Evolutionary conservation across 768 basidiomycete species (phyloP), one percentile per base, ranked within the genome.

Genomic region (Calocybe indica): DNA sequence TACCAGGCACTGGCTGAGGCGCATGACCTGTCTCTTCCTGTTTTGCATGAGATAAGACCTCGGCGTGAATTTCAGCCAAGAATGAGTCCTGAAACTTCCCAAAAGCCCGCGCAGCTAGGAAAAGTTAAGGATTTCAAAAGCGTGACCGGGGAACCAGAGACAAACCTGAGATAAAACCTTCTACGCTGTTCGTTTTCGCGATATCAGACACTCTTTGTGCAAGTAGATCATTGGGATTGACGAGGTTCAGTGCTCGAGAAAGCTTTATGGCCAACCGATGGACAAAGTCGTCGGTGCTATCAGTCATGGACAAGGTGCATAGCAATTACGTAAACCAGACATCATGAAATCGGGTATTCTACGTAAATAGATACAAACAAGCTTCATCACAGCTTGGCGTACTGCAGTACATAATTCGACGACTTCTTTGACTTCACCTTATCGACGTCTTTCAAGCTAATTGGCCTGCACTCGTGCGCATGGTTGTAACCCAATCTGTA

Each of bases 21-120:
- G 65, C 69, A 50, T 73, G 53, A 36, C 78, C 79, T 33, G 78
- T 67, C 35, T 72, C 69, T 65, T 83, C 73, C 74, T 85, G 80
- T 68, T 81, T 75, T 48, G 70, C 72, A 70, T 88, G 86, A 52
- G 79, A 78, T 60, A 82, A 68, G 52, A 92, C 87, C 62, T 92
- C 86, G 58, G 77, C 73, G 69, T 92, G 88, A 6, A 94, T 66
- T 53, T 91, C 87, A 37, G 78, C 70, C 45, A 94, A 72, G 58
- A 89, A 88, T 33, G 82, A 79, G 59, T 82, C 79, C 59, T 84
- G 75, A 60, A 94, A 93, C 72, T 88, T 88, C 62, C 90, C 92
- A 69, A 96, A 94, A 31, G 83, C 70, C 52, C 74, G 78, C 32
- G 87, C 85, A 55, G 90, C 89, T 84, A 55, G 1, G 52, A 15